phyloP scores from a whole-genome alignment of 106 monocot genomes.

The Platanthera zijinensis region DNA sequence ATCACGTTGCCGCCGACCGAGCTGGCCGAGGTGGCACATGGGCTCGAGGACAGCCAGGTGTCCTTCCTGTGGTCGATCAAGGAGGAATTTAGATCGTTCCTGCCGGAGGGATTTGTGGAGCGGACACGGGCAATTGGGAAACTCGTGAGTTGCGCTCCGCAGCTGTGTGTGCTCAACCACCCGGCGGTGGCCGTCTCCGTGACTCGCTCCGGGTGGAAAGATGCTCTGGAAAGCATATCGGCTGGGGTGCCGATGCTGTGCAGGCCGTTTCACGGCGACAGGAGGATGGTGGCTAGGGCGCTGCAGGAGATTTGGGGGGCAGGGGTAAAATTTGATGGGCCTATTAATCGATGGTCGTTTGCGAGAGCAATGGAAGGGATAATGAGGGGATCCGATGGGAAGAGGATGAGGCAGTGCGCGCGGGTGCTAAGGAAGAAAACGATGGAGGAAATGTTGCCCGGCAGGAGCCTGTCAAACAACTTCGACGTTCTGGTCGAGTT shows the following conservation, averaged over 20 bases:
- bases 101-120: constrained; percentile 28
- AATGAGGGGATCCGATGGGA: constrained; percentile 26
- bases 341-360: constrained; percentile 2
- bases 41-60: constrained; percentile 18
- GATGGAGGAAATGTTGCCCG: background rate
- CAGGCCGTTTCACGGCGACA: constrained; percentile 33
- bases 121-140: constrained; percentile 12
- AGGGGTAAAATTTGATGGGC: constrained; percentile 18
- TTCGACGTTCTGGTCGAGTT: constrained; percentile 11
- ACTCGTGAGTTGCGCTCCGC: constrained; percentile 39
- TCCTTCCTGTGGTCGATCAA: constrained; percentile 48
- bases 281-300: constrained; percentile 23
- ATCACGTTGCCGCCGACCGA: constrained; percentile 5
- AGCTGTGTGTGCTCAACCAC: constrained; percentile 27
- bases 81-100: background rate
- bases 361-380: constrained; percentile 12
- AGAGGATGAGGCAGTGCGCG: constrained; percentile 36
- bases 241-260: constrained; percentile 30
- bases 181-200: constrained; percentile 45
- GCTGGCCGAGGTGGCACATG: constrained; percentile 28
- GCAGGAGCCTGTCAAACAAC: constrained; percentile 14
- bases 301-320: constrained; percentile 9
- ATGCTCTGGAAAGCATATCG: constrained; percentile 36
- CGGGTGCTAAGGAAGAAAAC: constrained; percentile 16
- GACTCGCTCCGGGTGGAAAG: constrained; percentile 76